phyloP scores from a whole-genome alignment of 176 grass and related monocot species.

The Triticum turgidum region DNA sequence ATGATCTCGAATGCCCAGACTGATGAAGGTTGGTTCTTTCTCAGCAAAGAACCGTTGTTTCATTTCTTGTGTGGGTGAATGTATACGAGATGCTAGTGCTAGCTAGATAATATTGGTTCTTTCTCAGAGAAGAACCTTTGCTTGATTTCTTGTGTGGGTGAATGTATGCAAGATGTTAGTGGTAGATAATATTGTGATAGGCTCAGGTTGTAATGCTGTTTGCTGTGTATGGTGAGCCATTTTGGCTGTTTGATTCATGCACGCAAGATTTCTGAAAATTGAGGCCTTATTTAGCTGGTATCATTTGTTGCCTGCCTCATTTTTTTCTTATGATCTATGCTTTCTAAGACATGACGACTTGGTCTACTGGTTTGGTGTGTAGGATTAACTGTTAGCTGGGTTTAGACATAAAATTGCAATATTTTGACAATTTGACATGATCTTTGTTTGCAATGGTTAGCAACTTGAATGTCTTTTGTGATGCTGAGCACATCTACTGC shows the following conservation, averaged over 20 bases:
- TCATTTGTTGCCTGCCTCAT: neutral
- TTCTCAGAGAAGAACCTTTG: conserved; percentile 35
- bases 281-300: conserved; percentile 4
- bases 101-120: conserved; percentile 41
- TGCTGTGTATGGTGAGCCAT: conserved; percentile 14
- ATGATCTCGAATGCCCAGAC: conserved; percentile 96
- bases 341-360: neutral
- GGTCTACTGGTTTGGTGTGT: neutral
- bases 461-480: conserved; percentile 7
- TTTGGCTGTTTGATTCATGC: conserved; percentile 9
- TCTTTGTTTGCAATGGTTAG: conserved; percentile 4
- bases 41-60: conserved; percentile 30
- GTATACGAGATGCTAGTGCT: neutral
- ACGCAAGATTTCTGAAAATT: neutral
- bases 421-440: neutral
- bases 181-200: neutral
- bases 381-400: neutral
- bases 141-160: conserved; percentile 29
- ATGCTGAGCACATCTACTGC: conserved; percentile 1
- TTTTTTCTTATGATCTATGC: neutral
- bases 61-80: conserved; percentile 28
- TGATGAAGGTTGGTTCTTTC: conserved; percentile 86
- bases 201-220: neutral
- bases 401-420: neutral
- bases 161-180: conserved; percentile 7